phyloP scores from a whole-genome alignment of 2,329 filamentous ascomycete species.

The Bertia moriformis region DNA sequence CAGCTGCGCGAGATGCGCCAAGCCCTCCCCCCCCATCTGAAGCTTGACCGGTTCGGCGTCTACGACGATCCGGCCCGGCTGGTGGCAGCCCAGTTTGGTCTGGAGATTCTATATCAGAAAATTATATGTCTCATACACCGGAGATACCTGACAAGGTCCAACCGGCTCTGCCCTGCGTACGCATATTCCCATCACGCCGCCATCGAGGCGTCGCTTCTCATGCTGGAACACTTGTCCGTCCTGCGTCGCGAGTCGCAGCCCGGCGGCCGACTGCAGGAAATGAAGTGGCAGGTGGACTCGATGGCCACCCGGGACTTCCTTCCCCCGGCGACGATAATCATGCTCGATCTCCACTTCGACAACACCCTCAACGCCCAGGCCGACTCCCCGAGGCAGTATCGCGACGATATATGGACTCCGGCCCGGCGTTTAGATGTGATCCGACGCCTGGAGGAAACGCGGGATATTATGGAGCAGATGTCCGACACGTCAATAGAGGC shows the following conservation, averaged over 20 bases:
- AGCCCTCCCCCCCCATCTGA: conserved; percentile 66
- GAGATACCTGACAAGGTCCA: conserved; percentile 70
- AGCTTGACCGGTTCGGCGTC: conserved; percentile 60
- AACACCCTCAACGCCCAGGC: too few species aligned
- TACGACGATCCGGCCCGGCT: conserved; percentile 69
- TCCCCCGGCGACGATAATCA: conserved; percentile 71
- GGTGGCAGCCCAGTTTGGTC: too few species aligned
- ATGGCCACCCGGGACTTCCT: conserved; percentile 75
- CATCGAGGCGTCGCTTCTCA: conserved; percentile 72
- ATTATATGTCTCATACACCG: conserved; percentile 79
- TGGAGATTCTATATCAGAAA: conserved; percentile 79
- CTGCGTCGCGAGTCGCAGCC: conserved; percentile 62
- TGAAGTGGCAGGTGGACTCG: conserved; percentile 67
- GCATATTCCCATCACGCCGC: conserved; percentile 70
- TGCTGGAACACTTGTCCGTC: conserved; percentile 63
- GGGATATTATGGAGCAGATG: too few species aligned
- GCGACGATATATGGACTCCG: too few species aligned
- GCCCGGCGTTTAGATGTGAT: too few species aligned
- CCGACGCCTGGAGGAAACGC: too few species aligned
- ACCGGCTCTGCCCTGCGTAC: too few species aligned
- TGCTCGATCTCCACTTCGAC: conserved; percentile 67
- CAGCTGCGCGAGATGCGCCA: conserved; percentile 45
- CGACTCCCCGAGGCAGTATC: too few species aligned
- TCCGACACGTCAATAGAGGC: too few species aligned
- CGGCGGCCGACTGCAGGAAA: conserved; percentile 54